Evolutionary conservation across 1,284 basidiomycete genomes (phyloP), one percentile per base, ranked within the genome.

Genomic region (Somion occarium): DNA sequence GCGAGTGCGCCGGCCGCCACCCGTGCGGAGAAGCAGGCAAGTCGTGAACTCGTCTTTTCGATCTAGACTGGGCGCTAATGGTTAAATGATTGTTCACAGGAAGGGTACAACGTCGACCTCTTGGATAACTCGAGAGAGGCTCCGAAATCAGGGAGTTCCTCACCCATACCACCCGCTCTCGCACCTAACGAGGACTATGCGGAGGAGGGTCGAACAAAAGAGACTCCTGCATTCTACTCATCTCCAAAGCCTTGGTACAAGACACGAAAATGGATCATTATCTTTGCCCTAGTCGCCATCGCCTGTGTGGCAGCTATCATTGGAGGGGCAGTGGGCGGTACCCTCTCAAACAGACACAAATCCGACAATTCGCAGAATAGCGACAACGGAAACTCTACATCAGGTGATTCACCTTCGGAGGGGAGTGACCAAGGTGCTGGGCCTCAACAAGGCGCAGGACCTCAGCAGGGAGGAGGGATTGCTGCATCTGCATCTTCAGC

Each of bases 291-390:
- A 37, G 55, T 72, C 2, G 60, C 61, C 2, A 45, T 79, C 48
- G 55, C 75, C 39, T 59, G 82, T 53, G 56, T 85, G 44, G 81
- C 69, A 1, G 83, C 74, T 1, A 70, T 78, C 13, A 73, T 86
- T 5, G 83, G 82, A 1, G 84, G 80, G 2, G 81, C 74, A 0
- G 83, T 85, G 0, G 83, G 81, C 18, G 80, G 75, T 9, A 73
- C 76, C 5, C 62, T 58, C 9, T 62, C 63, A 15, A 26, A 44
- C 34, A 45, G 55, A 20, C 66, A 71, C 55, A 65, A 62, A 30
- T 56, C 59, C 30, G 39, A 15, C 13, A 41, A 18, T 41, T 9
- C 9, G 9, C 15, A 22, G 13, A 27, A 22, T 24, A 43, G 25
- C 38, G 13, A 5, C 9, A 41, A 22, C 19, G 20, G 15, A 22